These are phyloP conservation scores for Paecilomyces sp. DNA, from an alignment of 2,329 filamentous ascomycete genomes.

Conservation along the genomic window DNA sequence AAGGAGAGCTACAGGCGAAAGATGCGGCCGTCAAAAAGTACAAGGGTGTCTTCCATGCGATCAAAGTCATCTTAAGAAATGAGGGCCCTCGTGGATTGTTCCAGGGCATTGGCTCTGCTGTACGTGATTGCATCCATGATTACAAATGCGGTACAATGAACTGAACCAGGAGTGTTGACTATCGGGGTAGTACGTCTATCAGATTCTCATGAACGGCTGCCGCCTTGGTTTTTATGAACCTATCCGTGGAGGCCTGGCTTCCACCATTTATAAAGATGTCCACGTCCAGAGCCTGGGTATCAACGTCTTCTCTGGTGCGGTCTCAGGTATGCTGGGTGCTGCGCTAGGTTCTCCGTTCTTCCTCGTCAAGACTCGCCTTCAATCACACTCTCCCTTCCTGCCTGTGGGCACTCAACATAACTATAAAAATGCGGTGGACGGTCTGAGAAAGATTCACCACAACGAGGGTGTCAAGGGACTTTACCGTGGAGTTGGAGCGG, in stretches of 20 bases:
- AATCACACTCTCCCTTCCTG: conserved; percentile 86
- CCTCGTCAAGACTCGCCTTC: conserved; percentile 90
- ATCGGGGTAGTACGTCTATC: conserved; percentile 71
- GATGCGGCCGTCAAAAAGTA: conserved; percentile 81
- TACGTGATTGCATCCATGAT: conserved; percentile 23
- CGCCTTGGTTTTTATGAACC: conserved; percentile 97
- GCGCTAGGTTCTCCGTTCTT: conserved; percentile 95
- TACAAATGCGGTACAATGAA: conserved; percentile 3
- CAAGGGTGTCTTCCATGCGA: conserved; percentile 82
- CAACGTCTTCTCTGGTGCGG: conserved; percentile 89
- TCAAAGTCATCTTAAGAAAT: conserved; percentile 81
- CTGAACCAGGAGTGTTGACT: background rate
- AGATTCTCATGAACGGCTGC: conserved; percentile 92
- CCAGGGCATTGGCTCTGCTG: conserved; percentile 79
- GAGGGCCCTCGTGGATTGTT: conserved; percentile 82
- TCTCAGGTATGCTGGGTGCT: conserved; percentile 83
- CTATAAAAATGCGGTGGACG: conserved; percentile 80
- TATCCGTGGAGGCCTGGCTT: conserved; percentile 65
- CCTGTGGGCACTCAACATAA: conserved; percentile 96
- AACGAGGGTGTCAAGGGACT: conserved; percentile 72
- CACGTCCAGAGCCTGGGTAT: conserved; percentile 76
- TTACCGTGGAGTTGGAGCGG: conserved; percentile 84
- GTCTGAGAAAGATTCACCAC: conserved; percentile 69
- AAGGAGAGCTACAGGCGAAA: conserved; percentile 88
- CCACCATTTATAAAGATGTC: conserved; percentile 62